Evolutionary conservation across 73 alveolate species (phyloP).

Genomic region (Stentor roeselii): DNA sequence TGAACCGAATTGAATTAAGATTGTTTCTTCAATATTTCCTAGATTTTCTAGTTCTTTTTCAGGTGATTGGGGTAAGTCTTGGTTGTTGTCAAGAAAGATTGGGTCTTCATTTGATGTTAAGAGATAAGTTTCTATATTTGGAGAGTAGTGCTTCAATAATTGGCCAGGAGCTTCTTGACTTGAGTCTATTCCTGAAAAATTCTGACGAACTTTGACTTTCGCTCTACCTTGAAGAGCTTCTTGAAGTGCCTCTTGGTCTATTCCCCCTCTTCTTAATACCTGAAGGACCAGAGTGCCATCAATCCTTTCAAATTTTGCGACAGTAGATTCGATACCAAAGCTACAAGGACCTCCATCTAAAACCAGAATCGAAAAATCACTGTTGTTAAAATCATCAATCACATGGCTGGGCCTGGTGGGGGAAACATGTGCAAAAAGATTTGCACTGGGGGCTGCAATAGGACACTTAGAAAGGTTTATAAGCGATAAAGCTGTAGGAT

Average conservation of each 20-base stretch:
- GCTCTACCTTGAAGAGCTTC: constrained; percentile 37
- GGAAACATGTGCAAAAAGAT: constrained; percentile 84
- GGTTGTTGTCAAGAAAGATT: constrained; percentile 22
- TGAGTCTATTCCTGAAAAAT: constrained; percentile 37
- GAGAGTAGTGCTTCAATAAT: constrained; percentile 83
- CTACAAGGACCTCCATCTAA: constrained; percentile 83
- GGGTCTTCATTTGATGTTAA: constrained; percentile 11
- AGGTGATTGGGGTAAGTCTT: constrained; percentile 36
- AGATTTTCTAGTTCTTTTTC: constrained; percentile 44
- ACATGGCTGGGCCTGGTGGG: constrained; percentile 91
- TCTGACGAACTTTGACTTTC: constrained; percentile 34
- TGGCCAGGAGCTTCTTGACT: constrained; percentile 83
- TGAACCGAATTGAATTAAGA: too few relatives aligned
- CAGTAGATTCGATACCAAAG: constrained; percentile 90
- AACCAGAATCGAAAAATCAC: constrained; percentile 66
- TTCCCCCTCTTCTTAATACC: constrained; percentile 71
- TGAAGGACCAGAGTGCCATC: constrained; percentile 1
- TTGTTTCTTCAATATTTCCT: constrained; percentile 24
- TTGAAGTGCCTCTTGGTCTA: constrained; percentile 46
- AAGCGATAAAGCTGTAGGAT: constrained; percentile 61
- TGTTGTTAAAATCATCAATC: constrained; percentile 59
- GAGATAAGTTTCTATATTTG: constrained; percentile 68
- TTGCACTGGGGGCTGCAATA: constrained; percentile 92
- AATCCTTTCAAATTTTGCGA: constrained; percentile 54
- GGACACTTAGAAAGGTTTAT: constrained; percentile 62